A percentile compares a stretch with the other conserved stretches of the same genome.
phyloP scores from a whole-genome alignment of 2,329 filamentous ascomycete genomes.

The Trichoderma citrinoviride region DNA sequence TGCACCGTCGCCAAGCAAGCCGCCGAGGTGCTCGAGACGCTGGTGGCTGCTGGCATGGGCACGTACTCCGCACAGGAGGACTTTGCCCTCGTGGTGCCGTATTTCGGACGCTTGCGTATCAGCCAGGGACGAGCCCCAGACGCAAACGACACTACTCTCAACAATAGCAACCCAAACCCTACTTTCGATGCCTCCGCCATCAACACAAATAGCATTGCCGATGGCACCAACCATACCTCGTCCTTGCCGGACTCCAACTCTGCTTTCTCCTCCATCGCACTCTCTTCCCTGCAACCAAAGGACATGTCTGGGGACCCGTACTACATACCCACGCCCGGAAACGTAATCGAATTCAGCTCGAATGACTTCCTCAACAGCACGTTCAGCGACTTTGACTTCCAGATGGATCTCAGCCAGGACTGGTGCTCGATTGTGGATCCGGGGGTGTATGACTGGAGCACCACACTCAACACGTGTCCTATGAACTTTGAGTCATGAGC shows the following conservation, averaged over 20 bases:
- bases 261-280: background rate
- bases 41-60: slow-evolving; percentile 2
- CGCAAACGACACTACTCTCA: background rate
- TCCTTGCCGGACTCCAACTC: background rate
- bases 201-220: background rate
- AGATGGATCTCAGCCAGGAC: slow-evolving; percentile 21
- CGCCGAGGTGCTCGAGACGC: slow-evolving; percentile 18
- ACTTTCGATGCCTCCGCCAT: no score
- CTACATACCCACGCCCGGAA: background rate
- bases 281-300: background rate
- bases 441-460: slow-evolving; percentile 14
- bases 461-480: background rate
- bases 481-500: background rate
- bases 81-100: slow-evolving; percentile 16
- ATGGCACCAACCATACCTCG: background rate
- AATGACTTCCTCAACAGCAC: slow-evolving; percentile 18
- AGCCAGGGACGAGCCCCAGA: background rate
- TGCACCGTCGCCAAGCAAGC: slow-evolving; percentile 21
- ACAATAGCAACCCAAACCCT: background rate
- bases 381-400: slow-evolving; percentile 14
- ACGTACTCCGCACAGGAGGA: background rate
- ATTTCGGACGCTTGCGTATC: slow-evolving; percentile 22
- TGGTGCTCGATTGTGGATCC: slow-evolving; percentile 14
- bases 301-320: background rate
- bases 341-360: slow-evolving; percentile 18